These are phyloP conservation scores for Pouteria glomerata DNA, from an alignment of 148 eudicot genomes.

Conservation along the genomic window DNA sequence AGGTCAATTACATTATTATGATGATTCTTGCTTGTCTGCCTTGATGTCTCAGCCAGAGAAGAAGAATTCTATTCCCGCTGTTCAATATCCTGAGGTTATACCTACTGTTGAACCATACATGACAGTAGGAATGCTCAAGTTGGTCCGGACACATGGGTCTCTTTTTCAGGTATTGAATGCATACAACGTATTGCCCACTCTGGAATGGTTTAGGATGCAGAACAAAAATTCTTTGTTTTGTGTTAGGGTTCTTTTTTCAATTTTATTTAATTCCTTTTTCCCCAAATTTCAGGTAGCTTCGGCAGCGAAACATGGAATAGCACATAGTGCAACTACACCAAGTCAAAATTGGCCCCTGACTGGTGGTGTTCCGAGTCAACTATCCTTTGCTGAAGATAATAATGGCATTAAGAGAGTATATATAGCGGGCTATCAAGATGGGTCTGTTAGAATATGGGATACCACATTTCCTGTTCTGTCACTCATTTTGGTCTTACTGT, in stretches of 20 bases:
- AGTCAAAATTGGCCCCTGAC: constrained; percentile 68
- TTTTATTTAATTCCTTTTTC: constrained; percentile 6
- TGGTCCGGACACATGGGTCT: constrained; percentile 27
- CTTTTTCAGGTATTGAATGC: constrained; percentile 46
- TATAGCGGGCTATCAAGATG: constrained; percentile 94
- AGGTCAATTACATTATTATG: constrained; percentile 78
- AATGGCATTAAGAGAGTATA: constrained; percentile 52
- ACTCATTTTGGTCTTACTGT: constrained; percentile 39
- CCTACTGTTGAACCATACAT: constrained; percentile 76
- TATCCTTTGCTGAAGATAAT: constrained; percentile 40
- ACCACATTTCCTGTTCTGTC: constrained; percentile 76
- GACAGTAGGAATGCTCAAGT: constrained; percentile 57
- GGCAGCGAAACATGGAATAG: constrained; percentile 31
- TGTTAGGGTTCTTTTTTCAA: background rate
- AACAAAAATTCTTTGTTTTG: background rate
- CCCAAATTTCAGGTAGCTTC: constrained; percentile 39
- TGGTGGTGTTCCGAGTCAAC: constrained; percentile 74
- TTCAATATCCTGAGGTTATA: constrained; percentile 52
- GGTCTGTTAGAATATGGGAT: constrained; percentile 76
- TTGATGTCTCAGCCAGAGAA: constrained; percentile 53
- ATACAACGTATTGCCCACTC: background rate
- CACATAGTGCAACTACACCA: constrained; percentile 18
- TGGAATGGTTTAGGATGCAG: background rate
- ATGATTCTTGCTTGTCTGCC: constrained; percentile 48
- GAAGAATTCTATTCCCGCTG: constrained; percentile 37